Percentiles rank a stretch among this genome's conserved stretches.
Evolutionary conservation across 768 basidiomycete genomes (phyloP).

Genomic region (Tylopilus sp.): DNA sequence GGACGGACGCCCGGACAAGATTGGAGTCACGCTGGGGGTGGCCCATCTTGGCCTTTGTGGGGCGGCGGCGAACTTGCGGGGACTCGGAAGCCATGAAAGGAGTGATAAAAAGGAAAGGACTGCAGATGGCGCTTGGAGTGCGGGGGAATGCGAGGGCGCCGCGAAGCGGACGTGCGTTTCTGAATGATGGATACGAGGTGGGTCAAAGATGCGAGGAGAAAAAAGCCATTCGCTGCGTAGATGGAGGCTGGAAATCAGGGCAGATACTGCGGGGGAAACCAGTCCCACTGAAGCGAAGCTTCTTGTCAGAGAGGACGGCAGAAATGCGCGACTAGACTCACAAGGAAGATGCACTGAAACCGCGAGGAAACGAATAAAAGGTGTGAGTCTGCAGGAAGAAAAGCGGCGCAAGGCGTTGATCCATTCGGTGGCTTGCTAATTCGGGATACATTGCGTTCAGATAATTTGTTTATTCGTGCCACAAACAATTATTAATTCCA

Average conservation of each 20-base stretch:
- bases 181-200: conserved; percentile 12
- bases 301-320: not conserved
- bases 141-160: not conserved
- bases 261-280: conserved; percentile 12
- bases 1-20: conserved; percentile 65
- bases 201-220: conserved; percentile 10
- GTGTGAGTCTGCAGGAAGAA: conserved; percentile 1
- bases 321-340: conserved; percentile 1
- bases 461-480: not conserved
- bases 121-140: conserved; percentile 2
- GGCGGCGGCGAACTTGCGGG: conserved; percentile 26
- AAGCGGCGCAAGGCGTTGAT: not conserved
- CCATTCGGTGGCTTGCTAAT: conserved; percentile 3
- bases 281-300: conserved; percentile 11
- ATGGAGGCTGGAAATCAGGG: conserved; percentile 2
- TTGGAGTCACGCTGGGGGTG: conserved; percentile 45
- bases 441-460: not conserved
- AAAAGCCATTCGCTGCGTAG: conserved; percentile 24
- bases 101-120: conserved; percentile 17
- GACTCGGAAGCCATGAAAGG: conserved; percentile 20
- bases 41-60: conserved; percentile 19
- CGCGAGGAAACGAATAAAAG: conserved; percentile 5
- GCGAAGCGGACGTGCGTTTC: conserved; percentile 5
- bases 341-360: conserved; percentile 7
- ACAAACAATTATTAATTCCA: not conserved